Base-by-base conservation (phyloP, 257 asterid genomes). In the Nicotiana noctiflora region DNA sequence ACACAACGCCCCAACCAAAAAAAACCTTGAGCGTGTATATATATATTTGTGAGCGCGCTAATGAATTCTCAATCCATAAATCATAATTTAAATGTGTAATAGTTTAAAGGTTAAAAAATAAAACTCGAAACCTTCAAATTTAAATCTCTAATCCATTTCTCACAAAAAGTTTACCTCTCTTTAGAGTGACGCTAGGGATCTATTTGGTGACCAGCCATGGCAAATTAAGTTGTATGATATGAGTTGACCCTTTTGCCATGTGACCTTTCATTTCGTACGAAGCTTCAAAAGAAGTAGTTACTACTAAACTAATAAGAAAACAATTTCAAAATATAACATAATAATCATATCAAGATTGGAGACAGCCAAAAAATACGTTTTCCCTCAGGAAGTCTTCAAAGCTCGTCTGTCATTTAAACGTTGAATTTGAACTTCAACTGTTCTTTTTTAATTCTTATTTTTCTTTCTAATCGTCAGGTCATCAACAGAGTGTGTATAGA, bases 341-440 rank as follows among this genome's bases (percentile, higher is more conserved):
- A 62, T 62, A 27, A 74, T 17, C 7, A 27, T 63, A 21, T 23
- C 29, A 68, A 56, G 64, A 61, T 79, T 10, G 59, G 31, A 62
- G 82, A 80, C 84, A 76, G 65, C 81, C 68, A 75, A n/a, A 70
- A 44, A 77, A 79, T 66, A 25, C 78, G 68, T 79, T 76, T 75
- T 81, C n/a, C 44, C 72, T 80, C 15, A 44, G 5, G 7, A 56
- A 57, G 64, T 75, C 78, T 83, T 79, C 34, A 81, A 25, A 78
- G 66, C 88, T 80, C 82, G 4, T 76, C 88, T 84, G 81, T 80
- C 85, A 70, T 77, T 77, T 61, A 40, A 56, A 61, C 82, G 85
- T 87, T 87, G 90, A 87, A 82, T 81, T 82, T 82, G 86, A 82
- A 84, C 70, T 79, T 81, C 82, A 80, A 76, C 32, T 65, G 57